Percentiles rank a stretch among this genome's conserved stretches.
These are phyloP conservation scores for Solanum peruvianum DNA, from an alignment of 257 asterid species.

Conservation along the genomic window DNA sequence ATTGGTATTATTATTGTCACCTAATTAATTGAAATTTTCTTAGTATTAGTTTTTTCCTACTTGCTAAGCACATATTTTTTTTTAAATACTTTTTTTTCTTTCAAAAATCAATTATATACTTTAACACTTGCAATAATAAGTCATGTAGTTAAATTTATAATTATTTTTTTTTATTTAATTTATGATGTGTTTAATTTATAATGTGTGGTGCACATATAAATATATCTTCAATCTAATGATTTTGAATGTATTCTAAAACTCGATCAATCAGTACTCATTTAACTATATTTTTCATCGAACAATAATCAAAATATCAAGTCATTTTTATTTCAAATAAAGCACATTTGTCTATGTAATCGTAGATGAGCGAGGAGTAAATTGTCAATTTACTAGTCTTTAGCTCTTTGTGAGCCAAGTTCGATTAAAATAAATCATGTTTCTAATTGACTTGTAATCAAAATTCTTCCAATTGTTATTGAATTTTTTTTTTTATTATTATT, in stretches of 20 bases:
- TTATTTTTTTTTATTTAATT: not conserved
- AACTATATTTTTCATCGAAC: too few relatives aligned
- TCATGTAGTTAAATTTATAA: too few relatives aligned
- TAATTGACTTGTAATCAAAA: not conserved
- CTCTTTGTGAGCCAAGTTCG: not conserved
- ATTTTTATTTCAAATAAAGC: too few relatives aligned
- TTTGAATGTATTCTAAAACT: accelerated
- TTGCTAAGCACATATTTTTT: not conserved
- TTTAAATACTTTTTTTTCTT: too few relatives aligned
- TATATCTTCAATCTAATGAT: accelerated
- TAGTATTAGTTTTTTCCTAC: not conserved
- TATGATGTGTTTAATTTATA: not conserved
- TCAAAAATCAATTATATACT: not conserved
- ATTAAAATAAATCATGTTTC: not conserved
- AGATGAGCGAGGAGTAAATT: too few relatives aligned
- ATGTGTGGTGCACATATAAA: too few relatives aligned
- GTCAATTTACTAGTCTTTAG: not conserved
- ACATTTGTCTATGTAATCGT: too few relatives aligned
- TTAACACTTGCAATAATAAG: too few relatives aligned
- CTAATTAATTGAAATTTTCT: not conserved
- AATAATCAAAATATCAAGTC: too few relatives aligned
- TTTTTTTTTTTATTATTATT: too few relatives aligned
- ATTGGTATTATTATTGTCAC: too few relatives aligned
- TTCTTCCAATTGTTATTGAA: not conserved
- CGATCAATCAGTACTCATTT: accelerated